Evolutionary conservation across 2,329 filamentous ascomycete genomes (phyloP).

Genomic region (Sporothrix globosa): DNA sequence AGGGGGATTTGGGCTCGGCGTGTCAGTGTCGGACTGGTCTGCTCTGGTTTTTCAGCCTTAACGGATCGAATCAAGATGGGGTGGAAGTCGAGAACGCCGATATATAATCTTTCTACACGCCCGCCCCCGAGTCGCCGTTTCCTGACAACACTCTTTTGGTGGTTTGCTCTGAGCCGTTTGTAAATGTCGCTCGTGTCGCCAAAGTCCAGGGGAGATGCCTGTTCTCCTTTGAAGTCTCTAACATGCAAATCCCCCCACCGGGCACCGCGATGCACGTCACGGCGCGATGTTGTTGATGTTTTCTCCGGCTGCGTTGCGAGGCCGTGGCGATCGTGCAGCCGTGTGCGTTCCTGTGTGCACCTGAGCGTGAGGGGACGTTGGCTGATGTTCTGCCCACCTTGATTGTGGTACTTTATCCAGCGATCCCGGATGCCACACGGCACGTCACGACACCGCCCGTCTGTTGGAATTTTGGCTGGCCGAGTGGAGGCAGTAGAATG

Average conservation of each 20-base stretch:
- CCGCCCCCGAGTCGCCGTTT: not conserved
- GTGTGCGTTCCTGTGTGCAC: conserved; percentile 1
- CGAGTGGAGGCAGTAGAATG: not conserved
- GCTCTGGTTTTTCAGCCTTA: not conserved
- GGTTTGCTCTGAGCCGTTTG: not conserved
- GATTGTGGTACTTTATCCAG: conserved; percentile 20
- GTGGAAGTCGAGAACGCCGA: not conserved
- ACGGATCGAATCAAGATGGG: not conserved
- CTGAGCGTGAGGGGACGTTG: conserved; percentile 1
- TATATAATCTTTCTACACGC: not conserved
- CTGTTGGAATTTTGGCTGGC: not conserved
- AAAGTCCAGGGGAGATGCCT: conserved; percentile 23
- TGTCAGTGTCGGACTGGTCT: not conserved
- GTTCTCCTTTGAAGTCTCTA: conserved; percentile 2
- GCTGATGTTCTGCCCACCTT: conserved; percentile 13
- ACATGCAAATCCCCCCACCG: not conserved
- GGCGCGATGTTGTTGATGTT: not conserved
- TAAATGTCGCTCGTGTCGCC: not conserved
- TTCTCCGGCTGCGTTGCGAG: conserved; percentile 10
- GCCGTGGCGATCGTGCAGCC: conserved; percentile 8
- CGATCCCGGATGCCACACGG: conserved; percentile 21
- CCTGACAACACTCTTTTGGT: not conserved
- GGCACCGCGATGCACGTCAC: not conserved
- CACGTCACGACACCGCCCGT: conserved; percentile 9
- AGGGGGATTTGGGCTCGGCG: not conserved